Conservation (phyloP, 306 rosid genomes). For the Casuarina cunninghamiana region DNA sequence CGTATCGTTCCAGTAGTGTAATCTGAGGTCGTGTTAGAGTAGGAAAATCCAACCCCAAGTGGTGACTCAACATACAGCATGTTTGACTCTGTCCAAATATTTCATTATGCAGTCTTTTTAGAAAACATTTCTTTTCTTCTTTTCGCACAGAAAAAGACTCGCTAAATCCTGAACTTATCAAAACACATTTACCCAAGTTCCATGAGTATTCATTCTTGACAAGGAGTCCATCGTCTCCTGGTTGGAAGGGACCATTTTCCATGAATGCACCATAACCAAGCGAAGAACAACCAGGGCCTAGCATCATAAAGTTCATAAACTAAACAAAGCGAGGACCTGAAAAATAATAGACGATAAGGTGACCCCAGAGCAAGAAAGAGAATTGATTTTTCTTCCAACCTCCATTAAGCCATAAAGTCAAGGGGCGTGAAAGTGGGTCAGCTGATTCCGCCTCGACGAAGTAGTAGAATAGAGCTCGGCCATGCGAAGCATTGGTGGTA, state of each 20-base stretch:
- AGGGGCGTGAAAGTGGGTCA: neutral
- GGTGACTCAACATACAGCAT: neutral
- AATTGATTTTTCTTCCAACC: neutral
- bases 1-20: neutral
- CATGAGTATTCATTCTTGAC: neutral
- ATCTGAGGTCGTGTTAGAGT: neutral
- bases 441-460: conserved; percentile 4
- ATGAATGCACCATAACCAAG: neutral
- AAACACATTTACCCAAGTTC: neutral
- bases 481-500: neutral
- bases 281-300: neutral
- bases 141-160: neutral
- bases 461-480: conserved; percentile 10
- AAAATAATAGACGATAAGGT: neutral
- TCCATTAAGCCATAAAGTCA: conserved; percentile 3
- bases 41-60: conserved; percentile 6
- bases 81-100: conserved; percentile 3
- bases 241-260: conserved; percentile 4
- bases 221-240: neutral
- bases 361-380: neutral
- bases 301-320: neutral
- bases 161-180: neutral
- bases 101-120: neutral
- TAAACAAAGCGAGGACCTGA: neutral
- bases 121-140: neutral